phyloP scores from a whole-genome alignment of 1,284 basidiomycete species.

The Chalciporus sp. region DNA sequence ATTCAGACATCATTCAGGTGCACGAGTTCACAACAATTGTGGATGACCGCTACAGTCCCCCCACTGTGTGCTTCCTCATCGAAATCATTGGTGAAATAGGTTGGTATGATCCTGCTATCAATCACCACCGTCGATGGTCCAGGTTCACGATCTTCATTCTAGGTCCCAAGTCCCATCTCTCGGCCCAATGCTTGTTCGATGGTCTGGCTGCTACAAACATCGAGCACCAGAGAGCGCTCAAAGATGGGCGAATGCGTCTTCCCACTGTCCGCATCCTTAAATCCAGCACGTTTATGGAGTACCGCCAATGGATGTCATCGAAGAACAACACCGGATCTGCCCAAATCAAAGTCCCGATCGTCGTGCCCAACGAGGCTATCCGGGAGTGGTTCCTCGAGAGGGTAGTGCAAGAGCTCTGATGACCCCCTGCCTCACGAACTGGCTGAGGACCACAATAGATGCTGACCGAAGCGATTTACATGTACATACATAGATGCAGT shows the following conservation, averaged over 20 bases:
- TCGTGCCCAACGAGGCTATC: not conserved
- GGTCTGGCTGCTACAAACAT: constrained; percentile 2
- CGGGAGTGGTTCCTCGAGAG: not conserved
- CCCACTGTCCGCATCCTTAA: constrained; percentile 6
- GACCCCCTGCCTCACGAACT: no score
- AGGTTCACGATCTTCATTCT: not conserved
- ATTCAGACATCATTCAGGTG: constrained; percentile 1
- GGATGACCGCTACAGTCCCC: constrained; percentile 7
- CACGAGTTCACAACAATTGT: constrained; percentile 6
- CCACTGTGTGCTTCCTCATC: constrained; percentile 10
- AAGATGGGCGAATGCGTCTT: not conserved
- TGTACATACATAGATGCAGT: no score
- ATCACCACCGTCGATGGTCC: no score
- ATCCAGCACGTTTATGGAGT: not conserved
- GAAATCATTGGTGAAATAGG: constrained; percentile 3
- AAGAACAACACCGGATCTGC: not conserved
- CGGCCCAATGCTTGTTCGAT: constrained; percentile 1
- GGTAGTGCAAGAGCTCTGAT: not conserved
- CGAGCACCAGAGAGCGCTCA: not conserved
- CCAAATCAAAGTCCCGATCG: not conserved
- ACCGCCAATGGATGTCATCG: not conserved
- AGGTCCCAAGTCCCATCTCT: constrained; percentile 1
- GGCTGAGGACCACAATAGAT: no score
- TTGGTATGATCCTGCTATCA: not conserved
- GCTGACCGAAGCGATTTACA: no score